Base-by-base conservation (phyloP, 2,329 filamentous ascomycete genomes). In the Arthrobotrys pseudoclavata region DNA sequence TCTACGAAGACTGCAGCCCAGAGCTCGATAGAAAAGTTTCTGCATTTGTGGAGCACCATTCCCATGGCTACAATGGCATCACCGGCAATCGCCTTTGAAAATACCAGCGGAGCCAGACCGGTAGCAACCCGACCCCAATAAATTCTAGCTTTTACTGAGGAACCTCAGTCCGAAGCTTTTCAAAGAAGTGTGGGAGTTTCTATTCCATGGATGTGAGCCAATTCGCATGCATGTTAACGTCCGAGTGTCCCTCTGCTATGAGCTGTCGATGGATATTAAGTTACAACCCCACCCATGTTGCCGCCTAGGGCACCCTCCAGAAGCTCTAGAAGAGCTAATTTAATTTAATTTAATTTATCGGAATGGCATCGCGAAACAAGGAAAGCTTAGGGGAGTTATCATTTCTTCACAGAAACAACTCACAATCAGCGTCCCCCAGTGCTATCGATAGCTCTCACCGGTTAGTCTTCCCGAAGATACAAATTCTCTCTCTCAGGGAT, bases 301-400 rank as follows among this genome's bases (percentile, higher is more conserved):
- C 60, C 60, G 60, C 66, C 66, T 67, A 69, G 72, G 55, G 47
- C 63, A 77, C 72, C 40, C 67, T 29, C 60, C 61, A 69, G 60
- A 77, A 55, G 50, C 31, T 66, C 40, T 26, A 63, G 40, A 55
- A 60, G 52, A 42, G 45, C 50, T 40, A 53, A 48, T 62, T 67
- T 77, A 77, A 77, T 70, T 77, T 77, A 77, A 77, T 61, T 67
- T 77, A 77, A 77, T 77, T 62, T 70, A 70, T 77, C 72, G 72
- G 72, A 60, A 77, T 71, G 42, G 66, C 26, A 71, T 77, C 72
- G 72, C 66, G 64, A 71, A 77, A 53, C 48, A 61, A 61, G 66
- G 60, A 77, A 42, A 45, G 12, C 68, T 47, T 61, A 55, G 67
- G 71, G 50, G 57, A 31, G 3, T 24, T 48, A 48, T 40, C 37